These are phyloP conservation scores for Syzygium aromaticum DNA, from an alignment of 345 rosid species.

Conservation along the genomic window DNA sequence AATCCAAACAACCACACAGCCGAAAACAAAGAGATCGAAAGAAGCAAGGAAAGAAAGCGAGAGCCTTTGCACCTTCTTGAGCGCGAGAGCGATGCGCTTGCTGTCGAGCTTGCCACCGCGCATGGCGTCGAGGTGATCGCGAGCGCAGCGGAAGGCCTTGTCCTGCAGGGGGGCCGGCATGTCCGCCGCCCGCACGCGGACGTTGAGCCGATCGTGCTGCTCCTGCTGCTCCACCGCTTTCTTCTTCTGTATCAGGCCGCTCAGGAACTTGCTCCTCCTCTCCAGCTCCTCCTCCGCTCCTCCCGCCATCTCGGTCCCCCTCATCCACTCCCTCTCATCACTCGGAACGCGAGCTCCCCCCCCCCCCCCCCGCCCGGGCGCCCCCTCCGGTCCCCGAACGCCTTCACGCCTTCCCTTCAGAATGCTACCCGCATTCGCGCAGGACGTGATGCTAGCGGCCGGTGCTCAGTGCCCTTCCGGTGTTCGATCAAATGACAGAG, in stretches of 20 bases:
- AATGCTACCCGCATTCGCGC: background rate
- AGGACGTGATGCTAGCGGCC: background rate
- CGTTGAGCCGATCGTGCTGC: slow-evolving; percentile 39
- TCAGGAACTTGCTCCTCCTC: slow-evolving; percentile 87
- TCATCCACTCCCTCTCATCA: background rate
- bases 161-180: slow-evolving; percentile 68
- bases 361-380: background rate
- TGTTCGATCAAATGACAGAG: background rate
- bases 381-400: background rate
- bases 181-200: slow-evolving; percentile 79
- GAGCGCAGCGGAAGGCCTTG: slow-evolving; percentile 66
- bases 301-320: background rate
- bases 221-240: slow-evolving; percentile 61
- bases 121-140: slow-evolving; percentile 69
- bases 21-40: background rate
- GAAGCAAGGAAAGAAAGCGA: background rate
- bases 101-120: slow-evolving; percentile 76
- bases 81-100: slow-evolving; percentile 86
- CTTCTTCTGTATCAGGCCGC: slow-evolving; percentile 85
- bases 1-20: background rate
- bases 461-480: background rate
- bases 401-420: background rate
- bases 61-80: slow-evolving; percentile 52
- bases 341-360: background rate
- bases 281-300: slow-evolving; percentile 82